These are phyloP conservation scores for Chytriomyces hyalinus DNA, from an alignment of 192 early-diverging fungal genomes.

Conservation along the genomic window DNA sequence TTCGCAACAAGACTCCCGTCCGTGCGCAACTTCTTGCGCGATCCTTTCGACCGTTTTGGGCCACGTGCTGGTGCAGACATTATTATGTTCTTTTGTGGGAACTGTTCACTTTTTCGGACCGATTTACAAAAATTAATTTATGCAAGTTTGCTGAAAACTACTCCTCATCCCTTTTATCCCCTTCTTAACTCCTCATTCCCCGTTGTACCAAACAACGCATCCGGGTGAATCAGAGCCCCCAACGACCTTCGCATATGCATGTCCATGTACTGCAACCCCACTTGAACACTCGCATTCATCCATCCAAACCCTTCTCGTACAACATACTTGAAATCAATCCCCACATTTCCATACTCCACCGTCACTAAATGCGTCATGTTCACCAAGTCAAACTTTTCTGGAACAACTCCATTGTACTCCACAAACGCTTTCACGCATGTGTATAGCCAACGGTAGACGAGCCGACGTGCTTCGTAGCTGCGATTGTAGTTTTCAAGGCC, in stretches of 20 bases:
- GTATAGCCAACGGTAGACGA: slow-evolving; percentile 95
- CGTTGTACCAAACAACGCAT: slow-evolving; percentile 58
- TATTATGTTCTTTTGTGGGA: too few relatives aligned
- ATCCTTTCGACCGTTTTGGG: too few relatives aligned
- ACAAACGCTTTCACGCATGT: slow-evolving; percentile 95
- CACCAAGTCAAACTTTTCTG: slow-evolving; percentile 97
- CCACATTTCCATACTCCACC: slow-evolving; percentile 76
- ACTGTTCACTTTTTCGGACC: too few relatives aligned
- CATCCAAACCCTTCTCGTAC: slow-evolving; percentile 97
- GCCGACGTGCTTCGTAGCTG: slow-evolving; percentile 69
- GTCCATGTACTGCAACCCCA: slow-evolving; percentile 79
- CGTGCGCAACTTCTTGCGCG: too few relatives aligned
- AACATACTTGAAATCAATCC: slow-evolving; percentile 90
- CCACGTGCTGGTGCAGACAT: too few relatives aligned
- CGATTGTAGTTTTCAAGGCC: slow-evolving; percentile 86
- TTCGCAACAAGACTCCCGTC: too few relatives aligned
- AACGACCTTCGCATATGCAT: slow-evolving; percentile 75
- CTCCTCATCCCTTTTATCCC: neutral
- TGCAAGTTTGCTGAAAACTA: too few relatives aligned
- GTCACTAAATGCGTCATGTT: slow-evolving; percentile 86
- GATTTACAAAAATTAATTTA: too few relatives aligned
- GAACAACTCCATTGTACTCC: slow-evolving; percentile 93
- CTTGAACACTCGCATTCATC: slow-evolving; percentile 88
- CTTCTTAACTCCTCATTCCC: neutral
- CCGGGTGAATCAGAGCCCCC: slow-evolving; percentile 74